Evolutionary conservation across 2,329 filamentous ascomycete genomes (phyloP).

Genomic region (Fusarium aywerte): DNA sequence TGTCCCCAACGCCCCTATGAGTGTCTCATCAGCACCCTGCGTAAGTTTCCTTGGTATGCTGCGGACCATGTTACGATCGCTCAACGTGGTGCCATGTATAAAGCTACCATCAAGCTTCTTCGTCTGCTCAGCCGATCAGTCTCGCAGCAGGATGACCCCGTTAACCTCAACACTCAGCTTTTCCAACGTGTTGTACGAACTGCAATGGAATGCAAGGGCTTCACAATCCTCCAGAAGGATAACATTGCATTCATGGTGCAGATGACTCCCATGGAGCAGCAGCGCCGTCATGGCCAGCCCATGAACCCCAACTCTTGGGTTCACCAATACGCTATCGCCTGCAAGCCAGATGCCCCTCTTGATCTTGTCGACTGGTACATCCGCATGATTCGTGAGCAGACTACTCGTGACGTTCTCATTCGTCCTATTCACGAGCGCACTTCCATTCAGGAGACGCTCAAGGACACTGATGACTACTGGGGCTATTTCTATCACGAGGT

Average conservation of each 20-base stretch:
- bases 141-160: constrained; percentile 51
- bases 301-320: constrained; percentile 61
- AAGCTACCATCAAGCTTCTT: constrained; percentile 62
- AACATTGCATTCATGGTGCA: constrained; percentile 60
- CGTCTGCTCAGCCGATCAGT: constrained; percentile 57
- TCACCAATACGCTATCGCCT: constrained; percentile 62
- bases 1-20: constrained; percentile 74
- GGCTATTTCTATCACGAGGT: constrained; percentile 65
- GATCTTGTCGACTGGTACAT: constrained; percentile 71
- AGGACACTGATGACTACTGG: constrained; percentile 58
- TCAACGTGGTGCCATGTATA: constrained; percentile 65
- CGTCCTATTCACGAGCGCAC: constrained; percentile 57
- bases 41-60: constrained; percentile 72
- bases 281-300: constrained; percentile 59
- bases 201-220: constrained; percentile 68
- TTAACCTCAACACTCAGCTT: constrained; percentile 64
- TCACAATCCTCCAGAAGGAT: constrained; percentile 70
- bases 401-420: constrained; percentile 53
- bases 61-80: constrained; percentile 66
- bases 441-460: constrained; percentile 49
- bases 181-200: constrained; percentile 63
- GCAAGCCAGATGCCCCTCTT: constrained; percentile 59
- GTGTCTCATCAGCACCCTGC: constrained; percentile 71
- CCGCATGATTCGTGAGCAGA: constrained; percentile 64
- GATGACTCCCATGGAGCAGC: constrained; percentile 51